Base-by-base conservation (phyloP, 1,284 basidiomycete genomes). In the Schizophyllum amplum region DNA sequence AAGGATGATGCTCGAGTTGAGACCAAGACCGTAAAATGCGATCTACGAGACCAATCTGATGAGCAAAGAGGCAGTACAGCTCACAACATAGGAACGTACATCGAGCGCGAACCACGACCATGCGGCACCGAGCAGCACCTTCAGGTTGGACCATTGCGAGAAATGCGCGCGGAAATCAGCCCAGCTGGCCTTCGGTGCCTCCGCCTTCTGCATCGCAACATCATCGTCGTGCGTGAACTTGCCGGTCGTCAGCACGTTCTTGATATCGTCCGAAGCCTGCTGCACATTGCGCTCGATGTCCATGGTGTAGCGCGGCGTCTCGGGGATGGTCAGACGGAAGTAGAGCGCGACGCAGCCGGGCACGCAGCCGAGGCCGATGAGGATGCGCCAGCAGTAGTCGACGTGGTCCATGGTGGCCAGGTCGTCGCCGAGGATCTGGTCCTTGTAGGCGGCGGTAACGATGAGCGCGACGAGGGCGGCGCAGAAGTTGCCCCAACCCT, bases 221-320 rank as follows among this genome's bases (percentile, higher is more conserved):
- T 84, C 82, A 11, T 78, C 77, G 65, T 89, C 82, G 55, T 76
- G 71, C 17, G 71, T 70, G 69, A 74, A 81, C 5, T 68, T 70
- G n/a, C 76, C 76, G n/a, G 74, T 76, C 48, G 77, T 74, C 55
- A 92, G 70, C 65, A 89, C 84, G 46, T 79, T 78, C 59, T 81
- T 75, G 61, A 87, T 86, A 67, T 91, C 87, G 55, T 78, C 72
- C 13, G 81, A 66, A 9, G 89, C 89, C 66, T 87, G 85, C 64
- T 81, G 75, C 60, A 92, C 79, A 71, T 93, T 90, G 59, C 89
- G 84, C 73, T 93, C 89, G 63, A 94, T 82, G 73, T 93, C 91
- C 84, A 94, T 90, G 59, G 90, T 94, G 79, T 90, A 95, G 63
- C 91, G 88, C 42, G 90, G 83, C 0, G 86, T 88, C 69, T 90